Base-by-base conservation (phyloP, 2,329 filamentous ascomycete genomes). In the Talaromyces atroroseus region DNA sequence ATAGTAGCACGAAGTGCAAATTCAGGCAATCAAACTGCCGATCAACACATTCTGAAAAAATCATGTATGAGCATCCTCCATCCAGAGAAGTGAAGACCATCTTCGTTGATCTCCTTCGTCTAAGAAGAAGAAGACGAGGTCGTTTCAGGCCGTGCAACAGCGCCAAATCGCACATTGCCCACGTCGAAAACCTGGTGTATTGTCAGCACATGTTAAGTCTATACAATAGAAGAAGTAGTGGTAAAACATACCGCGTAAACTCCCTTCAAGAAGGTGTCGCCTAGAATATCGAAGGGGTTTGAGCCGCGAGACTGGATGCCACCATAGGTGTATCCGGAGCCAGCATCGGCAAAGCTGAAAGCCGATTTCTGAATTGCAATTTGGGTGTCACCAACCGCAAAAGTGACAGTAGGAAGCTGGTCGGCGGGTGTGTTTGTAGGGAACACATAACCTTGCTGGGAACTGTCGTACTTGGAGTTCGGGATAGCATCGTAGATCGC, bases 401-500 rank as follows among this genome's bases (percentile, higher is more conserved):
- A 77, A 4, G 79, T 80, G 57, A 90, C 75, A 1, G 75, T 74
- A 0, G 87, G 87, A 1, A 89, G 73, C 36, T 83, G 66, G 10
- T 80, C 76, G 0, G 69, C 69, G 2, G 77, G 72, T 7, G 79
- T 79, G 29, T 67, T 71, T 11, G 74, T 76, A 0, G 87, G 87
- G 68, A 85, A 86, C 24, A 84, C 71, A 64, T 81, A 90, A 38
- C 85, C 87, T 66, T 87, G 84, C 54, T 82, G 77, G 2, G 67
- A 62, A 12, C 71, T 63, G 60, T 85, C 79, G 64, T 85, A 85
- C 47, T 69, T 76, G 10, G 83, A 76, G 14, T 84, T 85, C 3
- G 81, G 80, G 58, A 90, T 88, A 32, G 80, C 74, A 51, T 74
- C 75, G 68, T 90, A 90, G 60, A 90, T 77, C 2, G 80, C 80